Percentiles rank a stretch among this genome's conserved stretches.
phyloP scores from a whole-genome alignment of 768 basidiomycete species.

The Lentinula lateritia region DNA sequence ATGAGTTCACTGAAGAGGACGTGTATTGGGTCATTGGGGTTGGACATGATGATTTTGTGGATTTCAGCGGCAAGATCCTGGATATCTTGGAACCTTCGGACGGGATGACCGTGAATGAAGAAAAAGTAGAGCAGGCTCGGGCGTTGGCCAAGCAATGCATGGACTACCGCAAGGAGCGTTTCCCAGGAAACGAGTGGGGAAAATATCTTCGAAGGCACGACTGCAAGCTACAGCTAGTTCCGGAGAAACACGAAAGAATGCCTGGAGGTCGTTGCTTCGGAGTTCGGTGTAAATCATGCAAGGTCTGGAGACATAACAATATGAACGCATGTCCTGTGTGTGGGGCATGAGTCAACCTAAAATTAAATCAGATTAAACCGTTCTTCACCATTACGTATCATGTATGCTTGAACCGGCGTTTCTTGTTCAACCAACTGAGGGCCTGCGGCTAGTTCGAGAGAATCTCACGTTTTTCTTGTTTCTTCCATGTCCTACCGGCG shows the following conservation, averaged over 20 bases:
- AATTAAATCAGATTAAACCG: no score
- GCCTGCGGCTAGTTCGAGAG: no score
- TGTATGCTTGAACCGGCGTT: no score
- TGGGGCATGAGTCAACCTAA: background rate
- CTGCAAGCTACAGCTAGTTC: background rate
- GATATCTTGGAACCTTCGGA: background rate
- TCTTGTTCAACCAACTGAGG: no score
- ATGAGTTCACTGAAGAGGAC: background rate
- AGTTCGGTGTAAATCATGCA: background rate
- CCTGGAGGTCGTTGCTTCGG: background rate
- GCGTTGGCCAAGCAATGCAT: background rate
- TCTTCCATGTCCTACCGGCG: background rate
- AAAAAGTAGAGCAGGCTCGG: background rate
- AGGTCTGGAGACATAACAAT: background rate
- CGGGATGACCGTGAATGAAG: background rate
- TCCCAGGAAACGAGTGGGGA: background rate
- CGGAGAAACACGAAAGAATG: background rate
- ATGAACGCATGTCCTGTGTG: background rate
- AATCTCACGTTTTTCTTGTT: background rate
- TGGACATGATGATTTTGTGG: background rate
- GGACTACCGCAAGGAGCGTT: background rate
- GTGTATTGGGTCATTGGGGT: background rate
- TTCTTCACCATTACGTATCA: no score
- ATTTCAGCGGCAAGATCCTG: background rate
- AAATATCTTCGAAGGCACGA: background rate